These are phyloP conservation scores for Rubia tinctorum DNA, from an alignment of 305 asterid species.

Conservation along the genomic window DNA sequence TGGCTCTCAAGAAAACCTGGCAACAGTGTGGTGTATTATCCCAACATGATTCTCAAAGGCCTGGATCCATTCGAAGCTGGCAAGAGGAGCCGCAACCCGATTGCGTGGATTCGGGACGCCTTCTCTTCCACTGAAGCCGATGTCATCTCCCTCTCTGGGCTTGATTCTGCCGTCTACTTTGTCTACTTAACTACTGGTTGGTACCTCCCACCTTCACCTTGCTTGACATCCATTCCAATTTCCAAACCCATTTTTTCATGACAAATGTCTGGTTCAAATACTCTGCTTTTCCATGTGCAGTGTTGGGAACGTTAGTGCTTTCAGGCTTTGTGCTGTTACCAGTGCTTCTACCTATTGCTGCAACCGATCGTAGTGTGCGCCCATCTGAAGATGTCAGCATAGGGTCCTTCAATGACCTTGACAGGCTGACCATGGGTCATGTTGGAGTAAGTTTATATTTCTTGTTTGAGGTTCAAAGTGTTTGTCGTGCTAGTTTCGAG, in stretches of 20 bases:
- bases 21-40: slow-evolving; percentile 67
- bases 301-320: slow-evolving; percentile 62
- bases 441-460: slow-evolving; percentile 63
- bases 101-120: slow-evolving; percentile 87
- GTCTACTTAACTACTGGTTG: slow-evolving; percentile 82
- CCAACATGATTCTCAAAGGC: slow-evolving; percentile 74
- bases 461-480: too few species aligned
- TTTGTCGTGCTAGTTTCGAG: too few species aligned
- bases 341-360: slow-evolving; percentile 71
- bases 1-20: slow-evolving; percentile 74
- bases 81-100: slow-evolving; percentile 62
- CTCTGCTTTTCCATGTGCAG: slow-evolving; percentile 34
- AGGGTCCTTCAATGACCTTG: slow-evolving; percentile 69
- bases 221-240: too few species aligned
- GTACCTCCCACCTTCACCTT: background rate
- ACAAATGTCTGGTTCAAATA: background rate
- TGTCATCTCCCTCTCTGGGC: slow-evolving; percentile 67
- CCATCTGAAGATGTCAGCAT: slow-evolving; percentile 43
- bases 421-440: slow-evolving; percentile 72
- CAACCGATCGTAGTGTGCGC: slow-evolving; percentile 36
- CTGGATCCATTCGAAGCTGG: slow-evolving; percentile 75
- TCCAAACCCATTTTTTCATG: background rate
- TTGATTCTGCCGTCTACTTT: slow-evolving; percentile 94
- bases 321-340: slow-evolving; percentile 71
- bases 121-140: slow-evolving; percentile 73